Base-by-base conservation (phyloP, 2,329 filamentous ascomycete genomes). In the Conoideocrella luteorostrata region DNA sequence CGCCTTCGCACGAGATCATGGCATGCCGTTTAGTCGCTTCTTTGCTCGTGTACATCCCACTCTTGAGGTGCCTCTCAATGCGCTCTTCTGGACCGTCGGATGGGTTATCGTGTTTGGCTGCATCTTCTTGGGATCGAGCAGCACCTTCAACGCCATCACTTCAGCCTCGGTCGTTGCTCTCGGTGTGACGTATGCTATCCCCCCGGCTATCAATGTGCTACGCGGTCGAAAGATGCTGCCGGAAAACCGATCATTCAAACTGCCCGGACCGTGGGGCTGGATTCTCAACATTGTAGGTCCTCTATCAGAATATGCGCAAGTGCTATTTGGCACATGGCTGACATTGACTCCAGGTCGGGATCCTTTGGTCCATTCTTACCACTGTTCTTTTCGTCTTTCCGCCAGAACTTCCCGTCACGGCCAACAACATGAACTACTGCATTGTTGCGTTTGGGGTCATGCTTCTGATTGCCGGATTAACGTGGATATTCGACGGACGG, bases 361-460 rank as follows among this genome's bases (percentile, higher is more conserved):
- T 89, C 37, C 66, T 67, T 0, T 89, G 84, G 63, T 77, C 82
- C 1, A 64, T 78, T 11, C 59, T 88, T n/a, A 88, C 84, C 0
- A 88, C 83, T 0, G 78, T 88, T 1, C 70, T 89, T 1, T 88
- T 88, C 63, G 71, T 88, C 17, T 87, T 88, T 62, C 85, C 85
- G 3, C 84, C 85, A 0, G 72, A 72, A 7, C 56, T 81, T 4
- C 82, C 82, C 0, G 80, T 83, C 2, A 79, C 78, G 0, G 70
- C 73, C 0, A 77, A 66, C 52, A 87, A 77, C 64, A 88, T 88
- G 84, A 89, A 74, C 55, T 74, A 75, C 52, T 69, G 64, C 34
- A 56, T 74, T 20, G 71, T 68, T 10, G 70, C 71, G 0, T 73
- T 74, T 50, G 70, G 66, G 2, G 55, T 74, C 24, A 71, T 74